Percentiles rank a stretch among this genome's conserved stretches.
These are phyloP conservation scores for Exophiala lecanii-corni DNA, from an alignment of 2,329 filamentous ascomycete species.

Conservation along the genomic window DNA sequence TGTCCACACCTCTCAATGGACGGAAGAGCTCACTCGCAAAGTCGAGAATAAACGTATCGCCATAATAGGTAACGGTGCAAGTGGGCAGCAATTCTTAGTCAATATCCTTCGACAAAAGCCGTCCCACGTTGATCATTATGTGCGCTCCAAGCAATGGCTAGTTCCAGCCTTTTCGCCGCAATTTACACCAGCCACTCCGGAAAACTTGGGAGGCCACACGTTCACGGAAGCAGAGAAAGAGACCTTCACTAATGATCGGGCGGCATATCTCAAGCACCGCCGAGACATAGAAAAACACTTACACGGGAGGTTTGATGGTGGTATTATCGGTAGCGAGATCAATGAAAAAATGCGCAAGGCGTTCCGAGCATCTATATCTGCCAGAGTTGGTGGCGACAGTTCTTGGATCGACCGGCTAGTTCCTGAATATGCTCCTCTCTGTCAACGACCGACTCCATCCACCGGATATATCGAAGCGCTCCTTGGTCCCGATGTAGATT, in stretches of 20 bases:
- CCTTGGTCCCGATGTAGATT: slow-evolving; percentile 55
- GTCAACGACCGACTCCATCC: slow-evolving; percentile 49
- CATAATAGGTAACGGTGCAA: background rate
- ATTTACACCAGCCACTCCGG: slow-evolving; percentile 2
- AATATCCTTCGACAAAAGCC: background rate
- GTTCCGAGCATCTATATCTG: background rate
- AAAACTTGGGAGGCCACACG: slow-evolving; percentile 7
- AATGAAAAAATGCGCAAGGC: background rate
- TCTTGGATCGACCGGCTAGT: slow-evolving; percentile 10
- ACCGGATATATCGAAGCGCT: slow-evolving; percentile 64
- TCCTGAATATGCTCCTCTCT: slow-evolving; percentile 10
- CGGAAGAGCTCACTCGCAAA: slow-evolving; percentile 46
- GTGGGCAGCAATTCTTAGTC: slow-evolving; percentile 1
- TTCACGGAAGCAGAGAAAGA: slow-evolving; percentile 12
- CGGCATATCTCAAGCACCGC: slow-evolving; percentile 11
- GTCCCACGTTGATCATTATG: slow-evolving; percentile 3
- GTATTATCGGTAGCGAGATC: background rate
- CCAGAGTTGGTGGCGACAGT: slow-evolving; percentile 2
- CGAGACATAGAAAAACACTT: slow-evolving; percentile 9
- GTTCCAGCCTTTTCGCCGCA: background rate
- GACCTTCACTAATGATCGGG: slow-evolving; percentile 1
- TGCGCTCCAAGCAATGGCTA: slow-evolving; percentile 1
- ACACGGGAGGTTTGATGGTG: slow-evolving; percentile 4
- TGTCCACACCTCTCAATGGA: slow-evolving; percentile 30
- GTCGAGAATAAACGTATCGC: slow-evolving; percentile 36